These are phyloP conservation scores for Alloteropsis semialata DNA, from an alignment of 176 grass and related monocot species.

Conservation along the genomic window DNA sequence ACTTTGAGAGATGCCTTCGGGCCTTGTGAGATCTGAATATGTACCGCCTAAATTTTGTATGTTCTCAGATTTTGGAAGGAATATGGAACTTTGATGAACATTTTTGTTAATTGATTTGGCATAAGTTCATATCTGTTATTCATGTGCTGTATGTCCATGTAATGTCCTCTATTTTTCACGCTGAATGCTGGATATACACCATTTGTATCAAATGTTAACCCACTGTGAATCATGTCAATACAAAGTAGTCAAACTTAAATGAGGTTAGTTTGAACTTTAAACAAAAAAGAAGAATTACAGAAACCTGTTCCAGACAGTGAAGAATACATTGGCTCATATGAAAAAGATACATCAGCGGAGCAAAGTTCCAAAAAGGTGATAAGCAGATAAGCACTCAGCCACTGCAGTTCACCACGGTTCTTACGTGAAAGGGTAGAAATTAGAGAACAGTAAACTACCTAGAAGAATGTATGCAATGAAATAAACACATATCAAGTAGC, in stretches of 20 bases:
- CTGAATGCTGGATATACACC: no score
- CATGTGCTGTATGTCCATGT: neutral
- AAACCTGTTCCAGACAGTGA: neutral
- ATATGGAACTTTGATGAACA: neutral
- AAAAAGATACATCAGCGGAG: neutral
- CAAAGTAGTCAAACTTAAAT: neutral
- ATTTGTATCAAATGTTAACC: no score
- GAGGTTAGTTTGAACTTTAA: neutral
- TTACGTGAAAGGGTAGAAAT: slow-evolving; percentile 97
- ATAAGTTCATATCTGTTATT: neutral
- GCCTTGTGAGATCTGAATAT: slow-evolving; percentile 2
- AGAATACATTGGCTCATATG: neutral
- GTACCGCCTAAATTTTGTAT: neutral
- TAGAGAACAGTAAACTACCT: slow-evolving; percentile 83
- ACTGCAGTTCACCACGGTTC: neutral
- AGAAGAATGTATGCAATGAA: slow-evolving; percentile 83
- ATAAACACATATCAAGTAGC: slow-evolving; percentile 67
- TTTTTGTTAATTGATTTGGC: neutral
- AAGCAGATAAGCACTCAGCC: neutral
- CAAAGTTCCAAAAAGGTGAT: neutral
- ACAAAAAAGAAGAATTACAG: neutral
- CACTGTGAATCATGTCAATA: neutral
- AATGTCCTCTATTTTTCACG: neutral
- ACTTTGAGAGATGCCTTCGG: neutral
- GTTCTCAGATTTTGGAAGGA: slow-evolving; percentile 1